phyloP scores from a whole-genome alignment of 768 basidiomycete species.

The Tulasnella sp. region DNA sequence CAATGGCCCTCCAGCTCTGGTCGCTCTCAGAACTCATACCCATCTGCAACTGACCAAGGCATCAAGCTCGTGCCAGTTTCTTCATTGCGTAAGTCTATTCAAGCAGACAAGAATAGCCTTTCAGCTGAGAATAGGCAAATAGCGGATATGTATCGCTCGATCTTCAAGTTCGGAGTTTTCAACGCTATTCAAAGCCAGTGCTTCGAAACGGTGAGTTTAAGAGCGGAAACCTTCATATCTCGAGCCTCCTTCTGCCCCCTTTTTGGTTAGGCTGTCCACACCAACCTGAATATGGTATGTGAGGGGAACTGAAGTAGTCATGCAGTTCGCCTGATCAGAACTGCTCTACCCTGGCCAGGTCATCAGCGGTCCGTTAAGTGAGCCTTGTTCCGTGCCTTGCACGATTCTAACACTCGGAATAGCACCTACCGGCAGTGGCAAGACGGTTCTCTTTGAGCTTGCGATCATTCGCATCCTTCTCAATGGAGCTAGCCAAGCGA shows the following conservation, averaged over 20 bases:
- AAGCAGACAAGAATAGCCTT: not conserved
- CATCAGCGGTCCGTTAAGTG: constrained; percentile 42
- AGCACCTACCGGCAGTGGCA: constrained; percentile 96
- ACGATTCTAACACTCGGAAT: not conserved
- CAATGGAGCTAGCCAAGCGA: constrained; percentile 28
- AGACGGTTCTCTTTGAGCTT: constrained; percentile 90
- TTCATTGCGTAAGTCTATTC: constrained; percentile 44
- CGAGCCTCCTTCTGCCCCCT: not conserved
- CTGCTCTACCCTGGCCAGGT: constrained; percentile 36
- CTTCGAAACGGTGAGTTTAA: constrained; percentile 51
- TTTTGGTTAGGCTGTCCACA: constrained; percentile 39
- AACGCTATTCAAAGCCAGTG: constrained; percentile 84
- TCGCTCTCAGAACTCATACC: not conserved
- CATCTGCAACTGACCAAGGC: constrained; percentile 24
- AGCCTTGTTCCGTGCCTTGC: not conserved
- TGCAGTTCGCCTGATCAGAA: not conserved
- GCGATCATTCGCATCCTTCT: constrained; percentile 67
- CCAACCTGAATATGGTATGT: constrained; percentile 54
- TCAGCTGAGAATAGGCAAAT: not conserved
- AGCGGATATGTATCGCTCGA: constrained; percentile 71
- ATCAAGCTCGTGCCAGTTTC: constrained; percentile 57
- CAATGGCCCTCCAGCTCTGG: not conserved
- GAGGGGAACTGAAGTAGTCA: not conserved
- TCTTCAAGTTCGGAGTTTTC: constrained; percentile 86
- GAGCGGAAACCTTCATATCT: not conserved